Percentiles rank a stretch among this genome's conserved stretches.
These are phyloP conservation scores for Xylaria venustula DNA, from an alignment of 495 filamentous ascomycete genomes.

Conservation along the genomic window DNA sequence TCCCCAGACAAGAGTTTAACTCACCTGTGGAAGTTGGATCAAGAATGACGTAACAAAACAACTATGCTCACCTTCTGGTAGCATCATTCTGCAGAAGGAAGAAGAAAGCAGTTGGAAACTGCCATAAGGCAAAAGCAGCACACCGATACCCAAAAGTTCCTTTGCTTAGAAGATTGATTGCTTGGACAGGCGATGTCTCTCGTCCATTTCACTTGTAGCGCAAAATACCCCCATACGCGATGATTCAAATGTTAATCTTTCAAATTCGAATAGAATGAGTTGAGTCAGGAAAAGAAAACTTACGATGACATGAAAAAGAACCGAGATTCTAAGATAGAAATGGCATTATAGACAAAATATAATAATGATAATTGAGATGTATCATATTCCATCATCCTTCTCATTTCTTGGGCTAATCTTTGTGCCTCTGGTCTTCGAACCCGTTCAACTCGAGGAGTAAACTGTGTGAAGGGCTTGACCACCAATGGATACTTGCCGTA, in stretches of 20 bases:
- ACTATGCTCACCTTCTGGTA: background rate
- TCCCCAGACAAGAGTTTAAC: background rate
- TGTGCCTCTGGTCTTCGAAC: too few species aligned
- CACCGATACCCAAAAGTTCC: too few species aligned
- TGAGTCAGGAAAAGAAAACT: background rate
- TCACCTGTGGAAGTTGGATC: background rate
- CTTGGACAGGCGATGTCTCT: background rate
- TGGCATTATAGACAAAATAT: background rate
- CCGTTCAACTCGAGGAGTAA: too few species aligned
- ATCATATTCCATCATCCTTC: too few species aligned
- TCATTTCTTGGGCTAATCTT: too few species aligned
- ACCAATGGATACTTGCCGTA: too few species aligned
- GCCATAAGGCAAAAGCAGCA: too few species aligned
- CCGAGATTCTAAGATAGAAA: too few species aligned
- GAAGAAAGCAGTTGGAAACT: too few species aligned
- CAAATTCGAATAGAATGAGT: background rate
- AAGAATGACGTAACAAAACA: background rate
- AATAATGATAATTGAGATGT: background rate
- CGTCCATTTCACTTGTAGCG: background rate
- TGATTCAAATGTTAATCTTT: background rate
- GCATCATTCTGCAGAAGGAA: background rate
- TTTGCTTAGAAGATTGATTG: background rate
- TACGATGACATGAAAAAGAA: too few species aligned
- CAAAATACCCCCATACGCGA: conserved; percentile 12
- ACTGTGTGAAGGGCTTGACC: too few species aligned